phyloP scores from a whole-genome alignment of 2,329 filamentous ascomycete species.

The Apiospora koreana region DNA sequence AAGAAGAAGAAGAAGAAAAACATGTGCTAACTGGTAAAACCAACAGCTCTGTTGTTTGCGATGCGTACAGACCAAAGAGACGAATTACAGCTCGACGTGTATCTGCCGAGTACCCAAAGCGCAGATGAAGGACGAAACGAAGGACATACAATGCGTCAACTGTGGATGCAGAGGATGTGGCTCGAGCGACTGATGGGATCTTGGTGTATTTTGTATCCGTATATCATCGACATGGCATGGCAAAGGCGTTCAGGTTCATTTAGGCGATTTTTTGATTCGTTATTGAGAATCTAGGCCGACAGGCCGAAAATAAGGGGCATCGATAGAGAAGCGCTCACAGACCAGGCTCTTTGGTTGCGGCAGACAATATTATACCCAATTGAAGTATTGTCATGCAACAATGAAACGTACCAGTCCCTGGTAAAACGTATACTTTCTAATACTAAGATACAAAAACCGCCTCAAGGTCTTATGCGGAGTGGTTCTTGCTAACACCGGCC shows the following conservation, averaged over 20 bases:
- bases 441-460: background rate
- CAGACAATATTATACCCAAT: constrained; percentile 3
- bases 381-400: background rate
- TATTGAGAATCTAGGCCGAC: background rate
- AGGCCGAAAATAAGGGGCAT: background rate
- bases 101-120: constrained; percentile 93
- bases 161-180: constrained; percentile 92
- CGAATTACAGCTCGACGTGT: constrained; percentile 96
- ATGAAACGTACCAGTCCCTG: background rate
- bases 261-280: background rate
- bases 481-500: background rate
- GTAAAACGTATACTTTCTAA: background rate
- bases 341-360: background rate
- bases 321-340: background rate
- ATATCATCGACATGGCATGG: background rate
- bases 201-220: background rate
- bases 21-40: constrained; percentile 25
- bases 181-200: constrained; percentile 67
- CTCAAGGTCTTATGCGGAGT: background rate
- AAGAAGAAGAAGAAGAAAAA: background rate
- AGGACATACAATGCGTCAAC: constrained; percentile 89
- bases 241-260: background rate
- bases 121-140: constrained; percentile 78
- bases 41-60: constrained; percentile 83
- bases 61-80: constrained; percentile 99